Evolutionary conservation across 139 green algal genomes (phyloP).

Genomic region (Closterium sp.): DNA sequence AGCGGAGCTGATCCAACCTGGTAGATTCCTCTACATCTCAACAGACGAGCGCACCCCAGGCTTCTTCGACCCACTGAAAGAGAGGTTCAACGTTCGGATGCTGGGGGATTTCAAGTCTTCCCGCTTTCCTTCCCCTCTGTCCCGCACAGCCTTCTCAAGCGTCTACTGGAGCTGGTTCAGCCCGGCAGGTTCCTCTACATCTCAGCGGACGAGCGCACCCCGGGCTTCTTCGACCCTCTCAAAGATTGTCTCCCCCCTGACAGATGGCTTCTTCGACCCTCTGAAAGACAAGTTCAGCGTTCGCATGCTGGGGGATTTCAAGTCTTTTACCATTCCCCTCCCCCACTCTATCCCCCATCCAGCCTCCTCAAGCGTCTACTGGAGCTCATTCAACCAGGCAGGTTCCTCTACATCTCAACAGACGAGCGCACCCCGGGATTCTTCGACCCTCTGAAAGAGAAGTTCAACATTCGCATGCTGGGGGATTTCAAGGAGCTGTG

Average conservation of each 20-base stretch:
- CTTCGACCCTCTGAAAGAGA: not conserved
- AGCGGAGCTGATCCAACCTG: not conserved
- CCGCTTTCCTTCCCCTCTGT: too few relatives aligned
- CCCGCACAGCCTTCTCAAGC: too few relatives aligned
- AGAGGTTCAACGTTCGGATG: too few relatives aligned
- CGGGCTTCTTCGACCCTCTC: too few relatives aligned
- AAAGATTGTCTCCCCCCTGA: too few relatives aligned
- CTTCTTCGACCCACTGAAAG: not conserved
- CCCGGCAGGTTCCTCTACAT: too few relatives aligned
- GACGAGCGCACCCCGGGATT: not conserved
- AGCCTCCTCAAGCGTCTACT: not conserved
- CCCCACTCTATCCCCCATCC: not conserved
- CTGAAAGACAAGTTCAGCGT: not conserved
- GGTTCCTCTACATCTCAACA: not conserved
- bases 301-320: not conserved
- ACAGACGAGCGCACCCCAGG: not conserved
- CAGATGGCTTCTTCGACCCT: too few relatives aligned
- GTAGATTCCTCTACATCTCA: not conserved
- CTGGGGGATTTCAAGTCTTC: too few relatives aligned
- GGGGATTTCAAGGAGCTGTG: not conserved
- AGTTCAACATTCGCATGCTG: not conserved
- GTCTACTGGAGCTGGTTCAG: too few relatives aligned
- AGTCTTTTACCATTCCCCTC: too few relatives aligned
- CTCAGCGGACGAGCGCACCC: too few relatives aligned
- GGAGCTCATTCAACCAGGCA: not conserved